Evolutionary conservation across 176 grass and related monocot genomes (phyloP), one percentile per base, ranked within the genome.

Genomic region (Thinopyrum elongatum): DNA sequence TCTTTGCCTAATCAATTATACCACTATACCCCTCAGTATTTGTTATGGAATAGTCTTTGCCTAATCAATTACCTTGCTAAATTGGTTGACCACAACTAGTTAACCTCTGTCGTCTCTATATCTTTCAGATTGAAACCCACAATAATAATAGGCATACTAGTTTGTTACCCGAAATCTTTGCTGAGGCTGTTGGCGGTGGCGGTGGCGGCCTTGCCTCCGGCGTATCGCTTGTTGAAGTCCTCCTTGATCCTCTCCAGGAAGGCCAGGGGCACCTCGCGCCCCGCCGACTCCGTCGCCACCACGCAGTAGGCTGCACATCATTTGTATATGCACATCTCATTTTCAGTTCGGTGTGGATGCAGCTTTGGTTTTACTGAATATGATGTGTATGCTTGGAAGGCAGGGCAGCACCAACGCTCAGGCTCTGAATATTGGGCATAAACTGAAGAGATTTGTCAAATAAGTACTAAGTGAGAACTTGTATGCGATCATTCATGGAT

Each of bases 231-330:
- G 80, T 85, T 84, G 70, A 98, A 98, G n/a, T 87, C 85, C 4
- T 95, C 93, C 83, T 93, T 93, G 69, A 92, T 87, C 90, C 88
- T 93, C 35, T 98, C 95, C 34, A 98, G 68, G 73, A 87, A 98
- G n/a, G 91, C 93, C 13, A 95, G 60, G 2, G 95, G 91, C 14
- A 98, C 80, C 92, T 93, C 83, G 41, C 93, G 90, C 22, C 87
- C 95, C 29, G 81, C 81, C 0, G 87, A 90, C 65, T 93, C 93
- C 0, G 79, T 80, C 2, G 95, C 93, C 22, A 93, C 95, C 1
- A 98, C 83, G 75, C 95, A 95, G 76, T 87, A 97, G 8, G 93
- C 95, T 97, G 78, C 69, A 88, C 13, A 81, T 58, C 74, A 88
- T 25, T 76, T 58, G 53, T 3, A 58, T 9, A 9, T 13, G 16